A percentile compares a stretch with the other conserved stretches of the same genome.
Conservation (phyloP, 2,329 filamentous ascomycete genomes). For the Aureobasidium mangrovei region DNA sequence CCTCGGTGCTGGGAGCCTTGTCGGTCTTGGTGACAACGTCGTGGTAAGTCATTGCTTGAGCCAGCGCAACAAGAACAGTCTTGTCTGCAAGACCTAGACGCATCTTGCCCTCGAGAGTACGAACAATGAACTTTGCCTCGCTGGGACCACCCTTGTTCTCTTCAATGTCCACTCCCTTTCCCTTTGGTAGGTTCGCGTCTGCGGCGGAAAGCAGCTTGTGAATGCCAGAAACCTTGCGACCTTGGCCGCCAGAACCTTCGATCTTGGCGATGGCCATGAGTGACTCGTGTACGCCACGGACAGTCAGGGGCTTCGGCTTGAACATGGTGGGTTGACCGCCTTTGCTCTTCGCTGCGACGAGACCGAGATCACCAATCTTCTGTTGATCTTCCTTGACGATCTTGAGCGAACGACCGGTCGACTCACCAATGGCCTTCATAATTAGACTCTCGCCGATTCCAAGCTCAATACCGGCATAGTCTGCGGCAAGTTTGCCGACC, state of each 20-base stretch:
- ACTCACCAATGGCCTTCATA: slow-evolving; percentile 97
- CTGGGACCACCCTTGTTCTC: slow-evolving; percentile 90
- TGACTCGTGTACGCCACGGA: slow-evolving; percentile 78
- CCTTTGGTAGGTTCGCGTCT: slow-evolving; percentile 66
- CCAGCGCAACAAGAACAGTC: slow-evolving; percentile 81
- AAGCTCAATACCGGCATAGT: slow-evolving; percentile 91
- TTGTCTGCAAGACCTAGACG: slow-evolving; percentile 85
- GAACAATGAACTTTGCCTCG: slow-evolving; percentile 87
- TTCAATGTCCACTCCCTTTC: slow-evolving; percentile 62
- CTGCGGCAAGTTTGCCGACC: slow-evolving; percentile 95
- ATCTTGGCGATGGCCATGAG: slow-evolving; percentile 82
- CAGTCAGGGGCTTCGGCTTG: slow-evolving; percentile 84
- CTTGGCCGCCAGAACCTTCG: slow-evolving; percentile 78
- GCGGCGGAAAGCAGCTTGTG: slow-evolving; percentile 93
- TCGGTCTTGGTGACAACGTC: slow-evolving; percentile 62
- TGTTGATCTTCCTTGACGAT: slow-evolving; percentile 95
- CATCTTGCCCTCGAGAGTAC: slow-evolving; percentile 90
- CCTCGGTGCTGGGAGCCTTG: slow-evolving; percentile 61
- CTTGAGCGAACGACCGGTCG: slow-evolving; percentile 75
- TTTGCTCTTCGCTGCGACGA: slow-evolving; percentile 91
- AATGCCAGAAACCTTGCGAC: slow-evolving; percentile 84
- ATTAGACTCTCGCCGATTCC: slow-evolving; percentile 98
- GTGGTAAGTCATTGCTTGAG: slow-evolving; percentile 79
- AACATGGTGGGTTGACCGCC: slow-evolving; percentile 97
- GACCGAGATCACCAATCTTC: slow-evolving; percentile 87